These are phyloP conservation scores for Trichophyton equinum DNA, from an alignment of 2,329 filamentous ascomycete species.

Conservation along the genomic window DNA sequence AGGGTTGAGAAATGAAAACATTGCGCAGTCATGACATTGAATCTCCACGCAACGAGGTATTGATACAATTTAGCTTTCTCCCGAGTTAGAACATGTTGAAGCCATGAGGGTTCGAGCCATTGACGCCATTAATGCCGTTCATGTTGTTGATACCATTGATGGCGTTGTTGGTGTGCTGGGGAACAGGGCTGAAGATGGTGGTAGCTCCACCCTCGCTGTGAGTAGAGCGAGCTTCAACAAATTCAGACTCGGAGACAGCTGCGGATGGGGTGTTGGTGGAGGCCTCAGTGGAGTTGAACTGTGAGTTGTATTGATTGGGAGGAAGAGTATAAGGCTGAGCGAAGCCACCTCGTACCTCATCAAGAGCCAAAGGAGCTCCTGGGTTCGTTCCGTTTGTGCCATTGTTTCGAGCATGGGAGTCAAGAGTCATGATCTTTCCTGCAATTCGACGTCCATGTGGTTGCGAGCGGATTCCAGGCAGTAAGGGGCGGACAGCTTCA, in stretches of 20 bases:
- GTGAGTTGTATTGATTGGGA: slow-evolving; percentile 17
- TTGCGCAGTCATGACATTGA: background rate
- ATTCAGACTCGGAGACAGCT: background rate
- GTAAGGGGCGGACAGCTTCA: slow-evolving; percentile 70
- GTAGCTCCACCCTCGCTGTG: slow-evolving; percentile 16
- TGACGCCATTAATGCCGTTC: slow-evolving; percentile 9
- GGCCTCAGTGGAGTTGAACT: slow-evolving; percentile 1
- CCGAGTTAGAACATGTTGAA: slow-evolving; percentile 9
- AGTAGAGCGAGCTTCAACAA: background rate
- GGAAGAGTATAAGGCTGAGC: slow-evolving; percentile 19
- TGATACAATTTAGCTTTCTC: slow-evolving; percentile 1
- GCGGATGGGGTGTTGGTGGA: background rate
- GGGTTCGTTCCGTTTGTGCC: slow-evolving; percentile 28
- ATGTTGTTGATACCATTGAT: slow-evolving; percentile 12
- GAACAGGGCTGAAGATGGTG: slow-evolving; percentile 22
- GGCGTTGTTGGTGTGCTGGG: slow-evolving; percentile 17
- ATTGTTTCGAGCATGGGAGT: slow-evolving; percentile 30
- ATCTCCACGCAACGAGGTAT: slow-evolving; percentile 1
- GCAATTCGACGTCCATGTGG: slow-evolving; percentile 90
- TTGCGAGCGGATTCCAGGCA: slow-evolving; percentile 75
- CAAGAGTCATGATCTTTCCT: slow-evolving; percentile 61
- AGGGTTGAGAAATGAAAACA: slow-evolving; percentile 5
- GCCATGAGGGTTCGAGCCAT: slow-evolving; percentile 7
- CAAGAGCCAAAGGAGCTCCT: slow-evolving; percentile 28
- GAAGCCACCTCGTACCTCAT: slow-evolving; percentile 25